phyloP scores from a whole-genome alignment of 257 asterid species.

The Leonotis leonurus region DNA sequence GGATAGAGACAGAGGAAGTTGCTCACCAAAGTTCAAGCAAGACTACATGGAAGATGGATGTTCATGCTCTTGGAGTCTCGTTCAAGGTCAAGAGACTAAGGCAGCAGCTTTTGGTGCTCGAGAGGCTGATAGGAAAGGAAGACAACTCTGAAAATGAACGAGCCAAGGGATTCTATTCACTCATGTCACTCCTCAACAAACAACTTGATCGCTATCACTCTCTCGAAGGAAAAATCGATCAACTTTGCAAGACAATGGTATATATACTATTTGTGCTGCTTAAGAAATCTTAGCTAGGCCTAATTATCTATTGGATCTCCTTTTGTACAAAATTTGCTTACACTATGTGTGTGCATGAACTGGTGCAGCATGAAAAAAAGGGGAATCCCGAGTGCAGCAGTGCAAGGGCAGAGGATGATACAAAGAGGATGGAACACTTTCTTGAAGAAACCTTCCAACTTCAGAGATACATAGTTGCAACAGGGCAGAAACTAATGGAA shows the following conservation, averaged over 20 bases:
- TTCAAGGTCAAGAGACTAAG: constrained; percentile 80
- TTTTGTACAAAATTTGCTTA: no score
- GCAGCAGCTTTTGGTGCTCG: constrained; percentile 75
- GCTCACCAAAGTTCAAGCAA: background rate
- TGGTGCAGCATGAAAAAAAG: constrained; percentile 57
- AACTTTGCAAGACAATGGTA: constrained; percentile 81
- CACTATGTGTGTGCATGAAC: background rate
- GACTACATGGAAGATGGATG: constrained; percentile 56
- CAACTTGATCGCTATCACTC: constrained; percentile 66
- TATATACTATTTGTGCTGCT: background rate
- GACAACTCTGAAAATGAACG: constrained; percentile 29
- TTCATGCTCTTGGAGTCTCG: constrained; percentile 81
- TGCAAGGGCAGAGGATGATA: constrained; percentile 54
- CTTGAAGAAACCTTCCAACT: constrained; percentile 88
- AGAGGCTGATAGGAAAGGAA: constrained; percentile 56
- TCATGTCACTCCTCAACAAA: constrained; percentile 54
- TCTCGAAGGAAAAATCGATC: constrained; percentile 70
- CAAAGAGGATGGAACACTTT: constrained; percentile 54
- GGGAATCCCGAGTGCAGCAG: constrained; percentile 22
- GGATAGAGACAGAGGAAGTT: background rate
- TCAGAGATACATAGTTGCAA: constrained; percentile 75
- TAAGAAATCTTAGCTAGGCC: background rate
- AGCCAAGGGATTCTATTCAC: constrained; percentile 31
- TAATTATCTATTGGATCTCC: no score
- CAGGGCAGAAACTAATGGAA: constrained; percentile 71